Evolutionary conservation across 1,139 yeast species (phyloP).

Genomic region (Saccharomyces uvarum): DNA sequence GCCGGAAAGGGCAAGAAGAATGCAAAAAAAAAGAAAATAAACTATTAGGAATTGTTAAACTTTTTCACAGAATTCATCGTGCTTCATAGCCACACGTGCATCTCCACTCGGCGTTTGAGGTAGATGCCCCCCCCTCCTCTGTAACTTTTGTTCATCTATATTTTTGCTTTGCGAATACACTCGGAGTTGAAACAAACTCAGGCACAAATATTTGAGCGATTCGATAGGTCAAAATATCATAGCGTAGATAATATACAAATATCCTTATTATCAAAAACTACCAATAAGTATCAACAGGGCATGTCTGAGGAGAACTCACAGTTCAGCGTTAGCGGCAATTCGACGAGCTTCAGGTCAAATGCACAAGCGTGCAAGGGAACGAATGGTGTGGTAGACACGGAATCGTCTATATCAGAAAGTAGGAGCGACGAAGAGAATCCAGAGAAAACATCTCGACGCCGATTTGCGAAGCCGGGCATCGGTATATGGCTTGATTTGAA

Average conservation of each 20-base stretch:
- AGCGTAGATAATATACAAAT: neutral
- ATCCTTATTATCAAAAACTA: neutral
- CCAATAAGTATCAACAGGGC: neutral
- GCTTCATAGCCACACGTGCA: neutral
- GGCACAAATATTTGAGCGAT: neutral
- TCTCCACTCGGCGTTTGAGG: neutral
- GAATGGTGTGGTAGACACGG: neutral
- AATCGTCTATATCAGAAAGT: neutral
- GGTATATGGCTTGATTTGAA: constrained; percentile 33
- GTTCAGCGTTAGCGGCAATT: neutral
- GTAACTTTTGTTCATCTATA: neutral
- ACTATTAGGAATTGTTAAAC: neutral
- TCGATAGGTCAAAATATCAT: neutral
- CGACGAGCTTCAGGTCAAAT: neutral
- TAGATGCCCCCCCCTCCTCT: neutral
- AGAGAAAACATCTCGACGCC: neutral
- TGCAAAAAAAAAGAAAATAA: neutral
- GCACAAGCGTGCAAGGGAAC: neutral
- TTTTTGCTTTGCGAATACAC: neutral
- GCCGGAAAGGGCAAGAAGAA: neutral
- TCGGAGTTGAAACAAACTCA: neutral
- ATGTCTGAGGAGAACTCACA: neutral
- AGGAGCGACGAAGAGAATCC: neutral
- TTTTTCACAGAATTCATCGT: neutral
- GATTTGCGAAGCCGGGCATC: constrained; percentile 22